Evolutionary conservation across 148 eudicot species (phyloP).

Genomic region (Rhododendron williamsianum): DNA sequence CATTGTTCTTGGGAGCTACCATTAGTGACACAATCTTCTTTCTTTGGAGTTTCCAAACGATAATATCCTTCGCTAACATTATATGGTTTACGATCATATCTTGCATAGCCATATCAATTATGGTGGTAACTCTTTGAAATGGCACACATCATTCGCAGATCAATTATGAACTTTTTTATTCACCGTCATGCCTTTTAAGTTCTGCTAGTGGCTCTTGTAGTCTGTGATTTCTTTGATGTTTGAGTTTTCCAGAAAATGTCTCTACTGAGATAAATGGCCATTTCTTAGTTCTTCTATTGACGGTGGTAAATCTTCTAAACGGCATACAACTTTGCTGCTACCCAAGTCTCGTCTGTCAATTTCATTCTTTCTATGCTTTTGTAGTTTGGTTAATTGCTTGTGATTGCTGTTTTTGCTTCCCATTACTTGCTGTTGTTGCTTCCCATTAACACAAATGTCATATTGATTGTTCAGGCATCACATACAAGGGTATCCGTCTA

Average conservation of each 20-base stretch:
- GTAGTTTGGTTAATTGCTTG: not conserved
- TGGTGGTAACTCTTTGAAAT: not conserved
- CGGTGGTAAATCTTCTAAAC: conserved; percentile 7
- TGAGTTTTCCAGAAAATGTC: not conserved
- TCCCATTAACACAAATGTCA: conserved; percentile 14
- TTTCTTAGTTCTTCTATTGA: not conserved
- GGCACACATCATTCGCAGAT: not conserved
- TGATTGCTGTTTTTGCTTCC: conserved; percentile 6
- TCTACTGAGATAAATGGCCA: not conserved
- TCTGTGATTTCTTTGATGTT: not conserved
- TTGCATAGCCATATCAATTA: not conserved
- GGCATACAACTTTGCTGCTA: not conserved
- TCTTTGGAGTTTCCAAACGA: conserved; percentile 1
- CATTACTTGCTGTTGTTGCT: conserved; percentile 14
- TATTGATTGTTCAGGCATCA: conserved; percentile 59
- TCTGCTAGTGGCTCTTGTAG: not conserved
- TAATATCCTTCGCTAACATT: not conserved
- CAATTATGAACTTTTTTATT: not conserved
- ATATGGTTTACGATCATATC: not conserved
- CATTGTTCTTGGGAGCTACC: not conserved
- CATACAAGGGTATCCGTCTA: conserved; percentile 86
- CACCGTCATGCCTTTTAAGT: not conserved
- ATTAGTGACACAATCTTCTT: not conserved
- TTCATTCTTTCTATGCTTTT: not conserved
- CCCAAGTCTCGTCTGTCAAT: not conserved